Evolutionary conservation across 257 asterid genomes (phyloP).

Genomic region (Schizonepeta tenuifolia): DNA sequence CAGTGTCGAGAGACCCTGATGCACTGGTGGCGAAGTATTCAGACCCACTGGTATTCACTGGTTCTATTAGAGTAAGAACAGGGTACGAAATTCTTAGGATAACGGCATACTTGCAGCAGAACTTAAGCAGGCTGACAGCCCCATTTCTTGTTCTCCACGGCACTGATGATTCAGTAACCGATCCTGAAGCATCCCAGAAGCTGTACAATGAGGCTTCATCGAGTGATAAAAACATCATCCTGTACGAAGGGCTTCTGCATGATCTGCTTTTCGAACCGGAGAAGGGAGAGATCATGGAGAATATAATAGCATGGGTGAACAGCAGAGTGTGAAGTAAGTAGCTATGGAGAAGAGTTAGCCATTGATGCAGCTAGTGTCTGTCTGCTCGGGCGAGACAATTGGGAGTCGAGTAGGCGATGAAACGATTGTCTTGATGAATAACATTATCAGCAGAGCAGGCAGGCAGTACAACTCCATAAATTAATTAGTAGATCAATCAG

Average conservation of each 20-base stretch:
- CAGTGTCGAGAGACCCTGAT: conserved; percentile 77
- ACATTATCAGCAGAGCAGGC: background rate
- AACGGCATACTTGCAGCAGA: conserved; percentile 65
- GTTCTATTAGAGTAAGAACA: conserved; percentile 78
- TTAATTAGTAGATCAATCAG: background rate
- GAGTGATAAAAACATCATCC: conserved; percentile 68
- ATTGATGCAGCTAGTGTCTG: background rate
- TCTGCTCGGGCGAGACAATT: background rate
- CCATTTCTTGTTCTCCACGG: conserved; percentile 94
- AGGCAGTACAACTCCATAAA: background rate
- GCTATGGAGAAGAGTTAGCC: conserved; percentile 3
- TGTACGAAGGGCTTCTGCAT: conserved; percentile 76
- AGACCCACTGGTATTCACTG: conserved; percentile 91
- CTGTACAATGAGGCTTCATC: conserved; percentile 77
- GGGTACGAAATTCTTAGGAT: conserved; percentile 84
- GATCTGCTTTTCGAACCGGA: conserved; percentile 90
- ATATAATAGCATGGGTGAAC: conserved; percentile 69
- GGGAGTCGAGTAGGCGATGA: conserved; percentile 15
- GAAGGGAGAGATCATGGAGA: conserved; percentile 61
- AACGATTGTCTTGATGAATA: conserved; percentile 3
- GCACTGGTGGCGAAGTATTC: conserved; percentile 88
- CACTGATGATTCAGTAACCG: conserved; percentile 72
- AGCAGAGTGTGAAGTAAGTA: conserved; percentile 50
- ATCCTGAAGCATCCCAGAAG: conserved; percentile 76
- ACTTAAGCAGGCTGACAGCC: conserved; percentile 53